These are phyloP conservation scores for Starmerella asiatica DNA, from an alignment of 805 yeast species.

Conservation along the genomic window DNA sequence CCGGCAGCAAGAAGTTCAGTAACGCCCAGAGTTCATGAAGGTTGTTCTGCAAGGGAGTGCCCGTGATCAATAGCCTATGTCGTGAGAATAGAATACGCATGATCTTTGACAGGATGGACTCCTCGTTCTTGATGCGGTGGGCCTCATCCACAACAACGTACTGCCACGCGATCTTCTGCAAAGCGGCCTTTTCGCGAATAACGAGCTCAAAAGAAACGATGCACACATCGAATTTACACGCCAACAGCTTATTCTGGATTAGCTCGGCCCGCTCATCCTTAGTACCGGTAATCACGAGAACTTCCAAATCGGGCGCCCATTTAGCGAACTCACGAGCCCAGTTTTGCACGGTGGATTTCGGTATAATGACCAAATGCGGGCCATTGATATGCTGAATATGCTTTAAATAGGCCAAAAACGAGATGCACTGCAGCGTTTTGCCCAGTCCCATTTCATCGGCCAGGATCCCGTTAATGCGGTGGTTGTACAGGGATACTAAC, in stretches of 20 bases:
- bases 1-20: conserved; percentile 78
- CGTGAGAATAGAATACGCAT: conserved; percentile 76
- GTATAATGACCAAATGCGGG: conserved; percentile 83
- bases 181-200: conserved; percentile 65
- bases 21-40: conserved; percentile 94
- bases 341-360: conserved; percentile 88
- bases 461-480: conserved; percentile 75
- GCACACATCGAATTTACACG: conserved; percentile 75
- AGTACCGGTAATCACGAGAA: conserved; percentile 71
- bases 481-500: conserved; percentile 76
- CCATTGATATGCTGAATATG: conserved; percentile 68
- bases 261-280: conserved; percentile 60
- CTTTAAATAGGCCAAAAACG: conserved; percentile 77
- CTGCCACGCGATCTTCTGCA: conserved; percentile 82
- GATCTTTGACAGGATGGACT: conserved; percentile 77
- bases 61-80: conserved; percentile 77
- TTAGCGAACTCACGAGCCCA: conserved; percentile 89
- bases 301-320: conserved; percentile 91
- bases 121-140: conserved; percentile 91
- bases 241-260: conserved; percentile 43
- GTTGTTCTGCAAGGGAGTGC: conserved; percentile 91
- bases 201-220: conserved; percentile 89
- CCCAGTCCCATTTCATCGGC: conserved; percentile 99
- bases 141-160: conserved; percentile 92
- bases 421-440: conserved; percentile 85